phyloP scores from a whole-genome alignment of 164 flowering plant species.

The Euptelea pleiosperma region DNA sequence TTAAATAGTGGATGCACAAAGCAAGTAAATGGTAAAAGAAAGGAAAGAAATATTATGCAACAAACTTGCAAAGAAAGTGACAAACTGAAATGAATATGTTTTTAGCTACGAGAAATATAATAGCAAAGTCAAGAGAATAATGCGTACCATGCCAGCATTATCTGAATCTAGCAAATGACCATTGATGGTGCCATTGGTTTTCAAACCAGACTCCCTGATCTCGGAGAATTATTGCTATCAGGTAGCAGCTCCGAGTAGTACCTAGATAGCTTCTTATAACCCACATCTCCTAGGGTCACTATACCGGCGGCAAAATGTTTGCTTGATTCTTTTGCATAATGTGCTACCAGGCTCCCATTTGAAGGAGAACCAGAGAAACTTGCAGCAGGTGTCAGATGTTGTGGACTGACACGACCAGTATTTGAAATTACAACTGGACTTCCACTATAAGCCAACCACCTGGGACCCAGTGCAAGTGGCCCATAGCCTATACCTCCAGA shows the following conservation, averaged over 20 bases:
- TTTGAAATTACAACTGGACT: conserved; percentile 45
- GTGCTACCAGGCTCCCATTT: conserved; percentile 72
- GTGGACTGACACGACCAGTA: conserved; percentile 54
- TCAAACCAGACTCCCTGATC: conserved; percentile 39
- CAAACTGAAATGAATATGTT: too few species aligned
- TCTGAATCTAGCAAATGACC: conserved; percentile 51
- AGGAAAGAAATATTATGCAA: too few species aligned
- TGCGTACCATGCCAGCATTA: conserved; percentile 65
- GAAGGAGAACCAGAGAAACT: too few species aligned
- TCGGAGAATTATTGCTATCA: conserved; percentile 39
- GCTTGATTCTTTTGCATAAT: conserved; percentile 77
- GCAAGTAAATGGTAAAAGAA: too few species aligned
- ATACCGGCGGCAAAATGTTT: conserved; percentile 86
- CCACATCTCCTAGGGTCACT: conserved; percentile 69
- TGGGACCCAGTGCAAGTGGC: conserved; percentile 78
- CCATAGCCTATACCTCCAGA: conserved; percentile 60
- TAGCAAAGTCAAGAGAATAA: background rate
- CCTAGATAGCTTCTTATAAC: conserved; percentile 67
- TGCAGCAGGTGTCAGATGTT: too few species aligned
- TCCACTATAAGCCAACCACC: conserved; percentile 88
- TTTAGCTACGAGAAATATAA: too few species aligned
- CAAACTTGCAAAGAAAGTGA: too few species aligned
- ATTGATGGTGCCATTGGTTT: conserved; percentile 39
- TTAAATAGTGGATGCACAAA: too few species aligned
- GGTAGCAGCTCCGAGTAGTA: conserved; percentile 73